These are phyloP conservation scores for Tuber brumale DNA, from an alignment of 495 filamentous ascomycete genomes.

Conservation along the genomic window DNA sequence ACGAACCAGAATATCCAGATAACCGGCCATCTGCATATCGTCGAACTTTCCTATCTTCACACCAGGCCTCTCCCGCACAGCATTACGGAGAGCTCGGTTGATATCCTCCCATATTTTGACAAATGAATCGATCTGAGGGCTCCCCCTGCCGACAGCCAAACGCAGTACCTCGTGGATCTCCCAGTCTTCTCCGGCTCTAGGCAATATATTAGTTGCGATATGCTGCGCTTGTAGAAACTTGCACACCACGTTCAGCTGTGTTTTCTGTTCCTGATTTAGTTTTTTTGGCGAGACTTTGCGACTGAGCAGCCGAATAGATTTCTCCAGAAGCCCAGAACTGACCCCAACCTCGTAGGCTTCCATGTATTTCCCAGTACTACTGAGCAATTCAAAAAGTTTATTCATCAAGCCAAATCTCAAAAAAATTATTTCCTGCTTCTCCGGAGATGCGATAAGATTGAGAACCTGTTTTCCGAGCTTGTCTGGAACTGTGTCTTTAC, in stretches of 20 bases:
- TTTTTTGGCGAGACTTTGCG: not conserved
- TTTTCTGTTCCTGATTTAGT: not conserved
- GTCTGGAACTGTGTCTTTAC: not conserved
- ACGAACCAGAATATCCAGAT: slow-evolving; percentile 28
- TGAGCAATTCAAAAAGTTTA: slow-evolving; percentile 9
- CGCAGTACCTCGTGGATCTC: not conserved
- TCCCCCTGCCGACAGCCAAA: not conserved
- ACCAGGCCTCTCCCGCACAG: not conserved
- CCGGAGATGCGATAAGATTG: not conserved
- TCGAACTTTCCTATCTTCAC: not conserved
- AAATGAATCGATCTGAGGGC: not conserved
- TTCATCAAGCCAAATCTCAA: slow-evolving; percentile 23
- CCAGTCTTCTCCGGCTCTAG: not conserved
- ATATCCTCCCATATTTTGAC: slow-evolving; percentile 2
- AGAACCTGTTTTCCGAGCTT: not conserved
- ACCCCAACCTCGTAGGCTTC: slow-evolving; percentile 21
- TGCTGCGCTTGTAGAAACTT: slow-evolving; percentile 11
- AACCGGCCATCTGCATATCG: not conserved
- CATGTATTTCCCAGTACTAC: not conserved
- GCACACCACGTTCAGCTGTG: not conserved
- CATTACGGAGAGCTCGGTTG: not conserved
- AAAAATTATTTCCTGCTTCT: slow-evolving; percentile 10
- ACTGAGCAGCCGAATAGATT: slow-evolving; percentile 11
- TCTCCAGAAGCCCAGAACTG: slow-evolving; percentile 8
- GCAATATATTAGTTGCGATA: not conserved